Conservation (phyloP, 2,329 filamentous ascomycete species). For the Samsoniella hepiali region DNA sequence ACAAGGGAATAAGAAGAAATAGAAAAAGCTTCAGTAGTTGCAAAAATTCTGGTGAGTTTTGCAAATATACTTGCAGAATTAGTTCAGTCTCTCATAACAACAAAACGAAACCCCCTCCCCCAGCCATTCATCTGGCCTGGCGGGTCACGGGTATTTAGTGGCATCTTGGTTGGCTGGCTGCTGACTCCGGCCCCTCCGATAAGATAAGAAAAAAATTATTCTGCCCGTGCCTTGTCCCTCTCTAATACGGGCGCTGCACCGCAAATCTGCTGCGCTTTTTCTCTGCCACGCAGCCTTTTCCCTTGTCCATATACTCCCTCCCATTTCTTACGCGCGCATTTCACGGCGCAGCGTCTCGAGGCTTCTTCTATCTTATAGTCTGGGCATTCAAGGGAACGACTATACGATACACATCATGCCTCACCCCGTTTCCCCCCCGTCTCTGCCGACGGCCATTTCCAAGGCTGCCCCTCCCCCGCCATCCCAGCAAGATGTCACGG, state of each 20-base stretch:
- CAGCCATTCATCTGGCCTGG: constrained; percentile 6
- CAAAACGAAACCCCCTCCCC: neutral
- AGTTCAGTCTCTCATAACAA: neutral
- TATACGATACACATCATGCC: constrained; percentile 36
- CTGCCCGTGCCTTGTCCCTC: neutral
- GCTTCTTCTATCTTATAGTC: constrained; percentile 1
- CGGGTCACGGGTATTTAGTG: constrained; percentile 13
- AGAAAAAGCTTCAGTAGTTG: neutral
- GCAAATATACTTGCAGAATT: neutral
- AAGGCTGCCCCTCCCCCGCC: constrained; percentile 54
- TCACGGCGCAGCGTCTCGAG: constrained; percentile 17
- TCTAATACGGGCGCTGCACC: neutral
- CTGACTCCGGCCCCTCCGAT: constrained; percentile 12
- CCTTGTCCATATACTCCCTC: constrained; percentile 7
- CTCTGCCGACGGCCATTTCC: constrained; percentile 42
- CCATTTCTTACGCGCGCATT: constrained; percentile 14
- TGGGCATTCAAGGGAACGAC: constrained; percentile 6
- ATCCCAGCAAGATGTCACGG: constrained; percentile 62
- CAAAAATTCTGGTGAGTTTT: neutral
- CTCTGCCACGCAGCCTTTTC: constrained; percentile 14
- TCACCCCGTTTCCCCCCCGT: constrained; percentile 48
- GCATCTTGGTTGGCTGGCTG: constrained; percentile 15
- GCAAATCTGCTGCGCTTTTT: constrained; percentile 8
- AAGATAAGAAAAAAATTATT: constrained; percentile 19
- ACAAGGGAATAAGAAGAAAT: neutral